Evolutionary conservation across 2,329 filamentous ascomycete species (phyloP), one percentile per base, ranked within the genome.

Genomic region (Xylaria sp.): DNA sequence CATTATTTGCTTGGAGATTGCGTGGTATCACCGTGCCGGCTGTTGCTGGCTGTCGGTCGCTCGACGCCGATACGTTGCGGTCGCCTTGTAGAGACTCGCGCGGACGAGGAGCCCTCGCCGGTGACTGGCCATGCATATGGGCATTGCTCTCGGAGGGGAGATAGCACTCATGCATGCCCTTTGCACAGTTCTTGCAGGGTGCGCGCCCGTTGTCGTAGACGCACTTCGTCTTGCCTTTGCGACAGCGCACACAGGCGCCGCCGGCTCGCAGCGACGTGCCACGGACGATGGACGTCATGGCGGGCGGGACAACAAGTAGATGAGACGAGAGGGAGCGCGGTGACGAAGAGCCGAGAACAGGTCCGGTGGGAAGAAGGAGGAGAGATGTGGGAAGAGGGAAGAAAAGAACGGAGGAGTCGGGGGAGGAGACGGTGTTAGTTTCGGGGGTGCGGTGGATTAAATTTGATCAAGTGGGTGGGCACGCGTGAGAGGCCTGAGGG

Each of bases 111-210:
- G 85, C 84, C 62, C 83, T 82, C 66, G 86, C 85, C 54, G 87
- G 87, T 68, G 86, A 88, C 69, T 88, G 85, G 68, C 87, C 86
- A 73, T 88, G 86, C 71, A 87, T 85, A 77, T 88, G 87, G 71
- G 85, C 84, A 82, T 87, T 85, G 69, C 84, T 87, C 79, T 89
- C 87, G 35, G 86, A 88, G 47, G 87, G 87, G 23, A 89, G 80
- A 77, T 89, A 89, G 80, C 87, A 89, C 65, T 89, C 86, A 78
- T 89, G 87, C 85, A 88, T 86, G 68, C 87, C 87, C 79, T 89
- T 89, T 57, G 86, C 85, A 79, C 87, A 89, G 79, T 89, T 89
- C 77, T 87, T 87, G 81, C 87, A 89, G 13, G 87, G 87, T n/a
- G 86, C 85, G 76, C 86, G 83, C 60, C 86, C 87, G 74, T 87